Percentiles rank a stretch among this genome's conserved stretches.
phyloP scores from a whole-genome alignment of 495 filamentous ascomycete genomes.

The Immersiella caudata region DNA sequence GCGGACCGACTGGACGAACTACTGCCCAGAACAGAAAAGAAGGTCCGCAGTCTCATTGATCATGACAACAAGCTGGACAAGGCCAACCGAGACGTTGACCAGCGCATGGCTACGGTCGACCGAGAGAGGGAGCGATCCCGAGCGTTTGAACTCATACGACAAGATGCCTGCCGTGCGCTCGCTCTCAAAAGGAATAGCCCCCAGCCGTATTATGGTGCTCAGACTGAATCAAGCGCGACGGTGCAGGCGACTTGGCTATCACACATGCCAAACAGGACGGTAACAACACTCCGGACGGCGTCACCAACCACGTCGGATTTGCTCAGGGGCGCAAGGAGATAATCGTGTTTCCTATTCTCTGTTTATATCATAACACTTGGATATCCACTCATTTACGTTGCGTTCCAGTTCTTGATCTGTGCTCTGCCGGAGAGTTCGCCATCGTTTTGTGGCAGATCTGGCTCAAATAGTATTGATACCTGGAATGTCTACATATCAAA shows the following conservation, averaged over 20 bases:
- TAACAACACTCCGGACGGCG: conserved; percentile 26
- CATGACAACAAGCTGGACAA: conserved; percentile 40
- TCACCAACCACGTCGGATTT: conserved; percentile 29
- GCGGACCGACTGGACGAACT: conserved; percentile 36
- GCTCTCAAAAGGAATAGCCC: conserved; percentile 34
- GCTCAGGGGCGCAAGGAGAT: conserved; percentile 29
- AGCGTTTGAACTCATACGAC: conserved; percentile 44
- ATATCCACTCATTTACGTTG: not conserved
- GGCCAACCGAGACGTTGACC: conserved; percentile 41
- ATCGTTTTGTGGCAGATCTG: not conserved
- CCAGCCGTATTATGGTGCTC: conserved; percentile 14
- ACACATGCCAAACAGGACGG: conserved; percentile 22
- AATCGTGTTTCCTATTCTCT: not conserved
- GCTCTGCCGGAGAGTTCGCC: not conserved
- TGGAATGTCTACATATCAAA: not conserved
- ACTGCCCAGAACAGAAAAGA: conserved; percentile 34
- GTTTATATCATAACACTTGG: not conserved
- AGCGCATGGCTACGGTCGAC: conserved; percentile 38
- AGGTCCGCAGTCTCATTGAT: conserved; percentile 33
- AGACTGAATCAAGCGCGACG: not conserved
- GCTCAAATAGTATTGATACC: not conserved
- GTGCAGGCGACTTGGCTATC: conserved; percentile 21
- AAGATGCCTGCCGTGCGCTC: conserved; percentile 39
- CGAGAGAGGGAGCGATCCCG: conserved; percentile 46
- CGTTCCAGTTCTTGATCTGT: not conserved